Evolutionary conservation across 345 rosid genomes (phyloP).

Genomic region (Lenwebbia sp.): DNA sequence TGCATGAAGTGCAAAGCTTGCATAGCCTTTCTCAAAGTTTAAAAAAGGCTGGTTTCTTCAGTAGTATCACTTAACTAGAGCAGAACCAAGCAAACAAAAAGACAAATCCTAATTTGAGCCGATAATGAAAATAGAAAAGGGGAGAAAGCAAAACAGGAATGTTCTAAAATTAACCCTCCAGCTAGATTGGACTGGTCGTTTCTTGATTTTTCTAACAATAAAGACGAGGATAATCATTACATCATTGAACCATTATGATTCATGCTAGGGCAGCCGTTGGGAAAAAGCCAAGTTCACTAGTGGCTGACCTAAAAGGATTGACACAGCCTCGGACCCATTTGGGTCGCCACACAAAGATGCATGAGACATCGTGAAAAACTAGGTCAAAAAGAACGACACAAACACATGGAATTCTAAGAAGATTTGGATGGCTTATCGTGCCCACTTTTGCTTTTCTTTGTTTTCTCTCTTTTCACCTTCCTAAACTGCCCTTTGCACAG

Average conservation of each 20-base stretch:
- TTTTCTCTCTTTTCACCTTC: background rate
- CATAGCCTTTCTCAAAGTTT: background rate
- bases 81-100: background rate
- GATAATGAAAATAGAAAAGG: background rate
- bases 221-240: background rate
- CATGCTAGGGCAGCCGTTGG: background rate
- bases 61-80: background rate
- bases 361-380: background rate
- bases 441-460: background rate
- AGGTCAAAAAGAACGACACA: constrained; percentile 6
- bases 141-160: background rate
- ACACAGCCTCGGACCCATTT: background rate
- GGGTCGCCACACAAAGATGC: background rate
- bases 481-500: constrained; percentile 1
- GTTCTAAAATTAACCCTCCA: background rate
- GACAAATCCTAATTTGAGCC: background rate
- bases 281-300: background rate
- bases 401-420: constrained; percentile 18
- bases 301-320: background rate
- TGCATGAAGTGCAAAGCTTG: background rate
- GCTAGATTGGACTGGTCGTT: background rate
- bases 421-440: constrained; percentile 14
- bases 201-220: background rate
- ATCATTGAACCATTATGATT: background rate
- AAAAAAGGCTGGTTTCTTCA: background rate